A percentile compares a stretch with the other conserved stretches of the same genome.
These are phyloP conservation scores for Melampsora larici-populina DNA, from an alignment of 1,284 basidiomycete species.

Conservation along the genomic window DNA sequence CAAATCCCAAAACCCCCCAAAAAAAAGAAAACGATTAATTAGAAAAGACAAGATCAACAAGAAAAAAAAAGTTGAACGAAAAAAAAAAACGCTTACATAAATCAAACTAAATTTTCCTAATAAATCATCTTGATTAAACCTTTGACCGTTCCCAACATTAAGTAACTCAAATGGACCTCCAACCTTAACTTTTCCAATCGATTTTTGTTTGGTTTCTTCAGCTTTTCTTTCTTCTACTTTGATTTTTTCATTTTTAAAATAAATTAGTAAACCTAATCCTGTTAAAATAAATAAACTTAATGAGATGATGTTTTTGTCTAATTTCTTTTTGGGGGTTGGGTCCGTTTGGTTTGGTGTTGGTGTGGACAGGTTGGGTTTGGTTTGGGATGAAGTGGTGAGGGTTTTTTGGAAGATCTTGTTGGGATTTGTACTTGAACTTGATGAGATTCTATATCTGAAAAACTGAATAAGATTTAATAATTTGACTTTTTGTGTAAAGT, in stretches of 20 bases:
- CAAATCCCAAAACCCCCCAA: neutral
- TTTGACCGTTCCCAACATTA: slow-evolving; percentile 63
- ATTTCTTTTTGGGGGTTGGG: neutral
- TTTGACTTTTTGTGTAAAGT: too few relatives aligned
- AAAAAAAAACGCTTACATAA: slow-evolving; percentile 63
- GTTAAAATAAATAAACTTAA: slow-evolving; percentile 77
- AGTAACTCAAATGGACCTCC: slow-evolving; percentile 83
- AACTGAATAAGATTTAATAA: too few relatives aligned
- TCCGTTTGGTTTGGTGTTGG: neutral
- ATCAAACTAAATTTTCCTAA: slow-evolving; percentile 77
- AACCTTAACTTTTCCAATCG: slow-evolving; percentile 68
- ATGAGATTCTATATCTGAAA: too few relatives aligned
- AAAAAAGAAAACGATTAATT: slow-evolving; percentile 5
- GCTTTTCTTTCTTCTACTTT: slow-evolving; percentile 71
- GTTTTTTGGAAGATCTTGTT: too few relatives aligned
- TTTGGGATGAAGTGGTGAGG: too few relatives aligned
- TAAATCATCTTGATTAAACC: slow-evolving; percentile 78
- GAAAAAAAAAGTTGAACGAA: neutral
- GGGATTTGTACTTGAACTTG: too few relatives aligned
- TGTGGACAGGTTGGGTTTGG: neutral
- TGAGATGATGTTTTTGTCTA: slow-evolving; percentile 60
- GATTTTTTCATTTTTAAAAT: slow-evolving; percentile 83
- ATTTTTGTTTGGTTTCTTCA: slow-evolving; percentile 55
- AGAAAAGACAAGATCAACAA: neutral
- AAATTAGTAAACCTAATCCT: slow-evolving; percentile 76